These are phyloP conservation scores for Corynascus novoguineensis DNA, from an alignment of 495 filamentous ascomycete species.

Conservation along the genomic window DNA sequence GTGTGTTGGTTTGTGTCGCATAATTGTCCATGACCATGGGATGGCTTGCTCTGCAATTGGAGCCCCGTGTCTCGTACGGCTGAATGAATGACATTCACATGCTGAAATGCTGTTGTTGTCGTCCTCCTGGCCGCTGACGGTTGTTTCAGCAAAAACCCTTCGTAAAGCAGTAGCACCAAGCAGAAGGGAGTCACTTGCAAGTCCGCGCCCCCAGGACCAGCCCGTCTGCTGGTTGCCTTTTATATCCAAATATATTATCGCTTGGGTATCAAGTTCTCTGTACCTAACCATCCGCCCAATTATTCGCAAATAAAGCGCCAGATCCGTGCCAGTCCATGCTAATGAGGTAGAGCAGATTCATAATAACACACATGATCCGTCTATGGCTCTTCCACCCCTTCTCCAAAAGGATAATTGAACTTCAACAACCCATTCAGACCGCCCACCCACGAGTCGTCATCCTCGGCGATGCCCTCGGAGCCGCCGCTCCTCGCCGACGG, in stretches of 20 bases:
- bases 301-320: not conserved
- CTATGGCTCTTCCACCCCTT: slow-evolving; percentile 32
- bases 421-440: slow-evolving; percentile 91
- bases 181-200: not conserved
- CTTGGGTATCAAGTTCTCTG: slow-evolving; percentile 15
- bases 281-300: not conserved
- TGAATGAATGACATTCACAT: too few relatives aligned
- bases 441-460: slow-evolving; percentile 92
- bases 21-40: too few relatives aligned
- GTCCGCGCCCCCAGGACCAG: not conserved
- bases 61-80: too few relatives aligned
- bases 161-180: too few relatives aligned
- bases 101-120: too few relatives aligned
- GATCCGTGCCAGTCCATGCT: not conserved
- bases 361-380: not conserved
- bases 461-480: slow-evolving; percentile 48
- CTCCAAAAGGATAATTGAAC: slow-evolving; percentile 97
- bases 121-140: too few relatives aligned
- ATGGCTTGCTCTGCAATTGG: too few relatives aligned
- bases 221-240: not conserved
- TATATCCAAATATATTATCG: not conserved
- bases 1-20: not conserved
- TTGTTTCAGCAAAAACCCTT: too few relatives aligned
- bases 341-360: too few relatives aligned
- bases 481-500: slow-evolving; percentile 35